phyloP scores from a whole-genome alignment of 495 filamentous ascomycete genomes.

The Penicillium dipodomyicola region DNA sequence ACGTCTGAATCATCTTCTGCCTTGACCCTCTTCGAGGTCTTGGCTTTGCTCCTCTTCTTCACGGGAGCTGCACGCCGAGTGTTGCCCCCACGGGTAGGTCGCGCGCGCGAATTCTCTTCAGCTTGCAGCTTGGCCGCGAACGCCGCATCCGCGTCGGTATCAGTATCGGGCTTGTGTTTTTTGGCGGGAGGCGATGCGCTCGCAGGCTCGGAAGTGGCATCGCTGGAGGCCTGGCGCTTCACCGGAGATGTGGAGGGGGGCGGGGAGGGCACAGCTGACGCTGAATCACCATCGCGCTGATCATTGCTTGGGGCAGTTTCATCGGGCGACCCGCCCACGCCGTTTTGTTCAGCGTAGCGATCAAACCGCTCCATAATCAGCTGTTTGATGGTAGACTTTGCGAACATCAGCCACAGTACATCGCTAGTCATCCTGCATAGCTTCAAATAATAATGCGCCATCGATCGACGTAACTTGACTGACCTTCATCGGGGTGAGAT shows the following conservation, averaged over 20 bases:
- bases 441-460: neutral
- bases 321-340: slow-evolving; percentile 36
- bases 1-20: slow-evolving; percentile 78
- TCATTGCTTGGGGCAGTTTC: slow-evolving; percentile 45
- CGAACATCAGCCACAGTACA: slow-evolving; percentile 6
- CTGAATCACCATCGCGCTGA: slow-evolving; percentile 29
- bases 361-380: slow-evolving; percentile 93
- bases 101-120: slow-evolving; percentile 74
- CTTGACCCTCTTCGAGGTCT: slow-evolving; percentile 73
- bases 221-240: slow-evolving; percentile 54
- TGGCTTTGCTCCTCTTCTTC: slow-evolving; percentile 67
- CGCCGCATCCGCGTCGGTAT: slow-evolving; percentile 75
- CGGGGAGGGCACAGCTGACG: slow-evolving; percentile 47
- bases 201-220: slow-evolving; percentile 47
- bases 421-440: neutral
- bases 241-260: slow-evolving; percentile 53
- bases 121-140: slow-evolving; percentile 87
- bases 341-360: slow-evolving; percentile 57
- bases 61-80: slow-evolving; percentile 54
- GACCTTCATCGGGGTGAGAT: slow-evolving; percentile 86
- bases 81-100: slow-evolving; percentile 66
- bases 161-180: slow-evolving; percentile 53
- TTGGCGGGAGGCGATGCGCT: slow-evolving; percentile 49
- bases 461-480: slow-evolving; percentile 19
- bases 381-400: slow-evolving; percentile 71